Evolutionary conservation across 805 yeast genomes (phyloP).

Genomic region (Tanozyma kutaoensis): DNA sequence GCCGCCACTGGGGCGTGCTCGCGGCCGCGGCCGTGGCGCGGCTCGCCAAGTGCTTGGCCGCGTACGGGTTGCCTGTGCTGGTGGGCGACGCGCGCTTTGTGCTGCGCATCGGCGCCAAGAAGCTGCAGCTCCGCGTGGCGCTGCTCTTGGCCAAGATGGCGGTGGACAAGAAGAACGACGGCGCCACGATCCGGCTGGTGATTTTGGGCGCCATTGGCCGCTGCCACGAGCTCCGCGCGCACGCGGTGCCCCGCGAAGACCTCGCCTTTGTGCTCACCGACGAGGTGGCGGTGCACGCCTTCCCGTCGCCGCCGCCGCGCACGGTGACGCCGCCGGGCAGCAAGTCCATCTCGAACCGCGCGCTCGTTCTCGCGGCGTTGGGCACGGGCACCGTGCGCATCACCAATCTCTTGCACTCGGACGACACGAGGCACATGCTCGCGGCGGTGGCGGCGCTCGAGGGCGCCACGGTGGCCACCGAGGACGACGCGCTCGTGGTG

Average conservation of each 20-base stretch:
- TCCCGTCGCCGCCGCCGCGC: conserved; percentile 20
- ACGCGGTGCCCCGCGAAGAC: conserved; percentile 69
- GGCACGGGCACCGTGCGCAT: conserved; percentile 77
- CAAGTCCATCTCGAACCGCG: conserved; percentile 92
- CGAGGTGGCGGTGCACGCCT: conserved; percentile 58
- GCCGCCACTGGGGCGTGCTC: conserved; percentile 82
- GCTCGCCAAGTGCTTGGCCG: conserved; percentile 64
- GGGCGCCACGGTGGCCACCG: conserved; percentile 75
- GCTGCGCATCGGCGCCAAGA: conserved; percentile 53
- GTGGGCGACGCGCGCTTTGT: conserved; percentile 56
- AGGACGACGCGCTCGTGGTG: conserved; percentile 76
- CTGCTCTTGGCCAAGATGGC: conserved; percentile 73
- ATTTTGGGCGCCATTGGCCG: conserved; percentile 74
- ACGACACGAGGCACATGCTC: conserved; percentile 92
- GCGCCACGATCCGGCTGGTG: conserved; percentile 78
- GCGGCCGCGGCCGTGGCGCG: conserved; percentile 93
- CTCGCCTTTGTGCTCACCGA: conserved; percentile 74
- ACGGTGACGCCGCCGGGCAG: conserved; percentile 83
- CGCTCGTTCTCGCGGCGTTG: conserved; percentile 82
- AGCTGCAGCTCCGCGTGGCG: conserved; percentile 58
- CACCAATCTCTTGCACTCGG: conserved; percentile 83
- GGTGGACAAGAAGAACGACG: conserved; percentile 94
- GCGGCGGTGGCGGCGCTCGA: conserved; percentile 67
- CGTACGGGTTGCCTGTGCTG: conserved; percentile 78
- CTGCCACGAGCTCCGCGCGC: conserved; percentile 82